Evolutionary conservation across 192 early-diverging fungal species (phyloP), one percentile per base, ranked within the genome.

Genomic region (Mortierella antarctica): DNA sequence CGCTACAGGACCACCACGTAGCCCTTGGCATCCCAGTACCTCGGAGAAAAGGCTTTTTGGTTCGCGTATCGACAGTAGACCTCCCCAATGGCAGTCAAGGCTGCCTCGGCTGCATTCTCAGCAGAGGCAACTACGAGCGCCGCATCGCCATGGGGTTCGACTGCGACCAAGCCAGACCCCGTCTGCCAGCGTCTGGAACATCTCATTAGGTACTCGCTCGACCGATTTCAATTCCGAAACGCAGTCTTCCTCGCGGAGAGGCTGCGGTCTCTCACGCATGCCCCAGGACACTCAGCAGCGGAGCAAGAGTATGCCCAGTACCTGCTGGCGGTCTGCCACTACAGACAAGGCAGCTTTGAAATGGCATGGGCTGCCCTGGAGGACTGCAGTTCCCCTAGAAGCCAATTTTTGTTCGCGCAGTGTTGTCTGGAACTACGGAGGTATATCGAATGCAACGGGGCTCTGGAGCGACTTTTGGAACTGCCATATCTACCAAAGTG

Each of bases 241-340:
- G 85, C 85, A 9, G 55, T 62, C 15, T 86, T 86, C 65, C 62
- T 86, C 2, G 85, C 85, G 14, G 85, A 86, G 48, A 72, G 85
- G 48, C 61, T 83, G 14, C 49, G 49, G 18, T 70, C 54, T 50
- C 67, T 70, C 44, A 20, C 58, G 41, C 67, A 57, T 2, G 56
- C 53, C 6, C 41, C 50, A 8, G 68, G 57, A 6, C 68, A 78
- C 45, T 47, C 67, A 18, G 57, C 50, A 46, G 41, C 53, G 11
- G 74, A 65, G 21, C 67, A 57, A 21, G 74, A 78, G 13, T 62
- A 65, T 49, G 85, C 85, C 20, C 68, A 57, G 31, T 83, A 75
- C 64, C 46, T 86, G 41, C 39, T 86, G 13, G 85, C 85, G 17
- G 77, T 62, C 18, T 80, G 77, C 59, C 70, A 83, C n/a, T 83